These are phyloP conservation scores for Ceratobasidium sp. DNA, from an alignment of 1,284 basidiomycete species.

Conservation along the genomic window DNA sequence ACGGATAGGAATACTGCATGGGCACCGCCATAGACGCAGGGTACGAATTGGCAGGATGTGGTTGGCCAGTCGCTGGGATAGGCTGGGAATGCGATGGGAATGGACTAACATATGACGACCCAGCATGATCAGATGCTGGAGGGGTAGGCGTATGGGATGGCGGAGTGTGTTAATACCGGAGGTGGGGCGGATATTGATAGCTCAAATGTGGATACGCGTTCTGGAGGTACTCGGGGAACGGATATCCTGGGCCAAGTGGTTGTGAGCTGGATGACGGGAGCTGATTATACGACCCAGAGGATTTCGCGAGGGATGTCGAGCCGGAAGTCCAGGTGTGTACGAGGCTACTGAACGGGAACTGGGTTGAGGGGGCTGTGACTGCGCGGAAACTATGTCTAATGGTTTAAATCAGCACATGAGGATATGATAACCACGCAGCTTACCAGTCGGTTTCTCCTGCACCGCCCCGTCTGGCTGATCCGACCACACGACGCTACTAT, in stretches of 20 bases:
- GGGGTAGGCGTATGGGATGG: not conserved
- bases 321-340: not conserved
- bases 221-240: not conserved
- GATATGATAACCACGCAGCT: not conserved
- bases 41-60: not conserved
- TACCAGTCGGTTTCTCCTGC: slow-evolving; percentile 32
- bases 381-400: not conserved
- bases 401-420: too few species aligned
- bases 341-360: not conserved
- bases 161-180: slow-evolving; percentile 11
- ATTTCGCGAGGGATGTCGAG: not conserved
- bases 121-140: not conserved
- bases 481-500: slow-evolving; percentile 75
- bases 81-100: slow-evolving; percentile 5
- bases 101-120: not conserved
- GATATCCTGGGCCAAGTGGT: not conserved
- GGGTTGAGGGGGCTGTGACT: not conserved
- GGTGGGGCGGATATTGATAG: not conserved
- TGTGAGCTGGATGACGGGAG: not conserved
- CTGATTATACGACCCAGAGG: too few species aligned
- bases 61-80: too few species aligned
- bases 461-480: slow-evolving; percentile 45
- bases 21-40: slow-evolving; percentile 15
- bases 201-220: not conserved
- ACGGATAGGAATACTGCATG: slow-evolving; percentile 18